phyloP scores from a whole-genome alignment of 2,329 filamentous ascomycete genomes.

The Aspergillus brasiliensis region DNA sequence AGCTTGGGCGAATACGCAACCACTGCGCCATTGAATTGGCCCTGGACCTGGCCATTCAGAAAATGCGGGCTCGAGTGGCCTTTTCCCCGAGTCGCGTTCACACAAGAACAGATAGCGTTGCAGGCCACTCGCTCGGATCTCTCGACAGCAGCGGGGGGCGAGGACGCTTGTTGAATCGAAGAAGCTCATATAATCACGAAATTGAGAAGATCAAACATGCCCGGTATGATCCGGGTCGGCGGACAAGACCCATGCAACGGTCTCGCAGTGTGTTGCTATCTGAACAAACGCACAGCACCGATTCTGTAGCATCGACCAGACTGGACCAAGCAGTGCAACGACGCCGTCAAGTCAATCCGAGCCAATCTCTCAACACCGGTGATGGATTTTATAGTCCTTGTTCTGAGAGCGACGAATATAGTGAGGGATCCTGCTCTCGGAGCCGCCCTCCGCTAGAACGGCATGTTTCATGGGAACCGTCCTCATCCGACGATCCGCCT shows the following conservation, averaged over 20 bases:
- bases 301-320: background rate
- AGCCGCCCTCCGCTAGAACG: conserved; percentile 3
- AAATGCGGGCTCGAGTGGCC: conserved; percentile 43
- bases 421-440: conserved; percentile 2
- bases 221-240: conserved; percentile 9
- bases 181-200: conserved; percentile 38
- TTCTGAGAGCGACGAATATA: conserved; percentile 15
- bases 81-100: conserved; percentile 34
- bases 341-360: background rate
- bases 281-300: conserved; percentile 18
- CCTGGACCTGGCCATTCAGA: conserved; percentile 52
- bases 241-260: conserved; percentile 17
- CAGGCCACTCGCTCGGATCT: conserved; percentile 20
- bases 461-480: conserved; percentile 10
- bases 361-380: background rate
- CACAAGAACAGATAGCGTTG: conserved; percentile 19
- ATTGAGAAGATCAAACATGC: conserved; percentile 23
- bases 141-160: conserved; percentile 27
- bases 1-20: conserved; percentile 80
- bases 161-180: conserved; percentile 25
- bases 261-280: conserved; percentile 22
- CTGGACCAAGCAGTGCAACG: background rate
- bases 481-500: conserved; percentile 7
- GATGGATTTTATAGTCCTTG: conserved; percentile 5
- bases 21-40: conserved; percentile 87